Evolutionary conservation across 176 grass and related monocot genomes (phyloP), one percentile per base, ranked within the genome.

Genomic region (Puya raimondii): DNA sequence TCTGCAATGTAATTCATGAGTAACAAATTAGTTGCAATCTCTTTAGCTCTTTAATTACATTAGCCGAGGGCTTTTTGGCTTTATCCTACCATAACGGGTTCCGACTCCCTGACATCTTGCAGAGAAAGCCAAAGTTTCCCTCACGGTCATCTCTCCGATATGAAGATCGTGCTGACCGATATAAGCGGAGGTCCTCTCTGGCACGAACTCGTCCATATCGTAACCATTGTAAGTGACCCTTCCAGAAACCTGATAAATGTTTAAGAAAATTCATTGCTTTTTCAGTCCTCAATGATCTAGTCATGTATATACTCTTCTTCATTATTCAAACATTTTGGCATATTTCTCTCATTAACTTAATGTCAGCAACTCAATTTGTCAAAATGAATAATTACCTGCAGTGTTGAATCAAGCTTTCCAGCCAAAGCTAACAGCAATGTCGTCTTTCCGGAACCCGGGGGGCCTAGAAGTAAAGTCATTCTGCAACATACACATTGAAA

Each of bases 401-500:
- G 33, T 6, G 7, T 18, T 21, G 66, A 64, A 33, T 82, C 80
- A 53, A 76, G 65, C 48, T 82, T 74, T 48, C 80, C 80, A 48
- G 72, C 80, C 20, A 82, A 71, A 64, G 80, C 56, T 61, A 71
- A 65, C 48, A 82, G 53, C 13, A 82, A 27, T 20, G 80, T 76
- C 29, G 80, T 82, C 51, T 53, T 82, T 50, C 80, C 80, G 20
- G 72, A 69, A 25, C 80, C 72, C 5, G 80, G 80, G 27, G 72
- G 80, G 49, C 80, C 72, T 64, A 82, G 27, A 16, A 82, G 72
- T 27, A 82, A 65, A 57, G 80, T 71, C 72, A 82, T 76, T 64
- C 80, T 82, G 66, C 48, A 73, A 58, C 56, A 48, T n/a, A 47
- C 29, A 67, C 15, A 49, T 3, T 2, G 10, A 61, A 61, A 10